Conservation (phyloP, 2,329 filamentous ascomycete species). For the Penicillium occitanis region DNA sequence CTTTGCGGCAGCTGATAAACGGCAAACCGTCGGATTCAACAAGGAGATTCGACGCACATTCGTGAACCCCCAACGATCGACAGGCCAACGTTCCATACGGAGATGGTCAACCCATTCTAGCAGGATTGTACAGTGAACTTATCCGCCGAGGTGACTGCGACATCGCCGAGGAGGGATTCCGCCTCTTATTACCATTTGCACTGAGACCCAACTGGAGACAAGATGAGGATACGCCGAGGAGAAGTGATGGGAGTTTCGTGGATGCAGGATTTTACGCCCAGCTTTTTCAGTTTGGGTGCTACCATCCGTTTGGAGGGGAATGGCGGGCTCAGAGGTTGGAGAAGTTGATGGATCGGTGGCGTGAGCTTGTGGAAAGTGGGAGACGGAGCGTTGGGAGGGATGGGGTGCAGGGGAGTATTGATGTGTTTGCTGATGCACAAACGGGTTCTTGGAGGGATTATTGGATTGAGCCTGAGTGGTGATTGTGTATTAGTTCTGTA, state of each 20-base stretch:
- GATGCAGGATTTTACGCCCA: constrained; percentile 15
- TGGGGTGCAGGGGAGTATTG: constrained; percentile 25
- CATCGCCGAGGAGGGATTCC: constrained; percentile 15
- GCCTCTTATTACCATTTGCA: constrained; percentile 7
- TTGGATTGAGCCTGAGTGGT: constrained; percentile 21
- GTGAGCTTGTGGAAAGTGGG: constrained; percentile 24
- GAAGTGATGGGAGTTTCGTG: constrained; percentile 13
- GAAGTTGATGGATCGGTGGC: constrained; percentile 24
- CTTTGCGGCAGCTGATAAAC: neutral
- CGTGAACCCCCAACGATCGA: neutral
- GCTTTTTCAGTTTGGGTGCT: constrained; percentile 15
- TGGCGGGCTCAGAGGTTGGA: constrained; percentile 23
- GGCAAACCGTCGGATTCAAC: neutral
- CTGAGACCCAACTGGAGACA: neutral
- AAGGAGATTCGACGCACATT: constrained; percentile 1
- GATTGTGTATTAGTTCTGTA: neutral
- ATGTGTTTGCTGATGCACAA: constrained; percentile 24
- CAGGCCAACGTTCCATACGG: neutral
- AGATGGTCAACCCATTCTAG: neutral
- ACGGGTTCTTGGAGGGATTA: constrained; percentile 21
- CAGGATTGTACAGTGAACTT: constrained; percentile 14
- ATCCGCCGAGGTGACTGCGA: neutral
- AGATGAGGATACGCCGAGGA: neutral
- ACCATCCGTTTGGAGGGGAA: constrained; percentile 22
- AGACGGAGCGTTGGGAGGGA: constrained; percentile 25